A percentile compares a stretch with the other conserved stretches of the same genome.
Conservation (phyloP, 176 grass and related monocot genomes). For the Rhipidocladum racemiflorum region DNA sequence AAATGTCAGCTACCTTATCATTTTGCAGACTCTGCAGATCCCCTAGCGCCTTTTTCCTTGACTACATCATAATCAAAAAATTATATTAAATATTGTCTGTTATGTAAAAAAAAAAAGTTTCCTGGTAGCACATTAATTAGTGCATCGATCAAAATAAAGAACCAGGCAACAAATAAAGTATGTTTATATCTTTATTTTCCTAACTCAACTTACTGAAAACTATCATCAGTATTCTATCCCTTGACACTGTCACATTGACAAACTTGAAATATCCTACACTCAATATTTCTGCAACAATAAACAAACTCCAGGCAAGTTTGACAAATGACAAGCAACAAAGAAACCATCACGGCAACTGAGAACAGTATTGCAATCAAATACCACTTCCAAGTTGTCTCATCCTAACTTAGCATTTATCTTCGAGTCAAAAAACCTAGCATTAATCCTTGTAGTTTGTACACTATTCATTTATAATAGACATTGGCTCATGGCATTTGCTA, state of each 20-base stretch:
- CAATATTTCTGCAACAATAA: background rate
- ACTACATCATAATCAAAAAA: conserved; percentile 50
- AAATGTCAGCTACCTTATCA: conserved; percentile 68
- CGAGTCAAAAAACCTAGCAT: conserved; percentile 18
- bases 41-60: conserved; percentile 86
- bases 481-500: background rate
- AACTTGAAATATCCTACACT: background rate
- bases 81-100: background rate
- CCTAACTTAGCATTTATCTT: conserved; percentile 1
- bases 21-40: conserved; percentile 85
- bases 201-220: background rate
- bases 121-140: background rate
- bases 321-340: background rate
- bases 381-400: background rate
- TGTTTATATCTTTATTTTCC: background rate
- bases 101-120: background rate
- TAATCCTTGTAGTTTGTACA: background rate
- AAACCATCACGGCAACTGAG: background rate
- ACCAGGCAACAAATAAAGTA: background rate
- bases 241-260: background rate
- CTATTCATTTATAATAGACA: background rate
- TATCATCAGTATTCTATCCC: background rate
- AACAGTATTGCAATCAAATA: background rate
- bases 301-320: conserved; percentile 3
- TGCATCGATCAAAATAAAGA: conserved; percentile 4